Conservation (phyloP, 768 basidiomycete species). For the Panellus pusillus region DNA sequence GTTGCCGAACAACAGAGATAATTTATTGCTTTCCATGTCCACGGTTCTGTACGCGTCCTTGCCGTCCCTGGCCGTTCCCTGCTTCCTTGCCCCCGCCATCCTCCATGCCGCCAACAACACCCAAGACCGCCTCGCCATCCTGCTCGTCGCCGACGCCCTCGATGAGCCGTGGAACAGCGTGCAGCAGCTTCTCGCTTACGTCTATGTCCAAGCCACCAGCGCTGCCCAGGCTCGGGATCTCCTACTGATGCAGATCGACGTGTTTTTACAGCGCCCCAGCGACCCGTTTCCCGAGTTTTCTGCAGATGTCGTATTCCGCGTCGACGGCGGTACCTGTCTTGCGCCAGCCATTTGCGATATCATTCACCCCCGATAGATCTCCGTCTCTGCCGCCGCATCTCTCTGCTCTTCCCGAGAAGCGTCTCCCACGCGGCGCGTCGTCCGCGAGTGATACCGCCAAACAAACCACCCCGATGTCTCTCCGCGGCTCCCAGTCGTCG, state of each 20-base stretch:
- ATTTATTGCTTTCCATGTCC: not conserved
- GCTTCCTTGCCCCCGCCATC: slow-evolving; percentile 57
- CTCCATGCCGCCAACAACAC: slow-evolving; percentile 49
- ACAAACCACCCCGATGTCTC: slow-evolving; percentile 18
- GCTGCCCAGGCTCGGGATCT: slow-evolving; percentile 67
- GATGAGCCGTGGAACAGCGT: slow-evolving; percentile 62
- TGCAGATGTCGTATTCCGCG: slow-evolving; percentile 48
- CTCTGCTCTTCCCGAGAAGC: slow-evolving; percentile 33
- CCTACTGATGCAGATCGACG: slow-evolving; percentile 75
- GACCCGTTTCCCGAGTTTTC: slow-evolving; percentile 42
- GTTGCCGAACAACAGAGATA: no score
- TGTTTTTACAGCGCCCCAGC: slow-evolving; percentile 64
- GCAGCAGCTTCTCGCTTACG: slow-evolving; percentile 75
- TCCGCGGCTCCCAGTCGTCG: slow-evolving; percentile 63
- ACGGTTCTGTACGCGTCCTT: slow-evolving; percentile 58
- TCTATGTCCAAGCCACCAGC: slow-evolving; percentile 85
- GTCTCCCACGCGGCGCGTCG: slow-evolving; percentile 32
- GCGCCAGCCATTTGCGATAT: slow-evolving; percentile 4
- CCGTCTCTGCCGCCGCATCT: not conserved
- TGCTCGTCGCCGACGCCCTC: slow-evolving; percentile 67
- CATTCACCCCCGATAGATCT: not conserved
- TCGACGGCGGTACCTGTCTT: slow-evolving; percentile 44
- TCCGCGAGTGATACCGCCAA: slow-evolving; percentile 16
- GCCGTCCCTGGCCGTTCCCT: slow-evolving; percentile 49
- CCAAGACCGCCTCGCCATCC: slow-evolving; percentile 52